Percentiles rank a stretch among this genome's conserved stretches.
Evolutionary conservation across 2,329 filamentous ascomycete genomes (phyloP).

Genomic region (Thyridium curvatum): DNA sequence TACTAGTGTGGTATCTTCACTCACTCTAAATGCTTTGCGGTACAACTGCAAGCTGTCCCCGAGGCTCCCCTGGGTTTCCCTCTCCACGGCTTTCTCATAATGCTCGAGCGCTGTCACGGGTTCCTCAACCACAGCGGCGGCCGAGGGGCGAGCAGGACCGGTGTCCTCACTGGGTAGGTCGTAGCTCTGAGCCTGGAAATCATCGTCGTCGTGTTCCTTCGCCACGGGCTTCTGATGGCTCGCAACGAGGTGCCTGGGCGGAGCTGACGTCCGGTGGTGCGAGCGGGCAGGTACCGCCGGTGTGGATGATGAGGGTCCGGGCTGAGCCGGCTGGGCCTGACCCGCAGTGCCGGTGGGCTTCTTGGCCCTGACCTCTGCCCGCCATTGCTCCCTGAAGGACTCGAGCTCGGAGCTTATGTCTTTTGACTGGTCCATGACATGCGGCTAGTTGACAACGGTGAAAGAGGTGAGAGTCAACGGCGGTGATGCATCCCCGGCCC

Average conservation of each 20-base stretch:
- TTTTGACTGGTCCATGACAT: conserved; percentile 16
- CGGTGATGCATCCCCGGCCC: too few relatives aligned
- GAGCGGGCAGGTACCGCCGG: too few relatives aligned
- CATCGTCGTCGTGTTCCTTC: too few relatives aligned
- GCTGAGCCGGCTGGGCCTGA: conserved; percentile 20
- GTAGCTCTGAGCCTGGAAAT: not conserved
- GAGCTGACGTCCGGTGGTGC: too few relatives aligned
- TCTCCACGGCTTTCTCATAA: conserved; percentile 87
- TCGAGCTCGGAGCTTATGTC: conserved; percentile 67
- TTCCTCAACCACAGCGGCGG: conserved; percentile 22
- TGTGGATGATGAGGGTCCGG: conserved; percentile 4
- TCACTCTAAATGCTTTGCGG: conserved; percentile 79
- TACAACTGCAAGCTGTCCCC: conserved; percentile 87
- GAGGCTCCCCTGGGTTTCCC: conserved; percentile 75
- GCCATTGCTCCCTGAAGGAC: conserved; percentile 80
- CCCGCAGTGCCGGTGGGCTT: conserved; percentile 12
- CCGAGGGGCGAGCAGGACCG: conserved; percentile 8
- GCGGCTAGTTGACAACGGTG: too few relatives aligned
- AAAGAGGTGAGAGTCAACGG: too few relatives aligned
- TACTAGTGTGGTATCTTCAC: conserved; percentile 11
- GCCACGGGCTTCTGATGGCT: too few relatives aligned
- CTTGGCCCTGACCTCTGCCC: conserved; percentile 61
- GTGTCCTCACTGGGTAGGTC: conserved; percentile 5
- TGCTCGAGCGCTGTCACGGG: conserved; percentile 80
- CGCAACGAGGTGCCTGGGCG: too few relatives aligned